Percentiles rank a stretch among this genome's conserved stretches.
phyloP scores from a whole-genome alignment of 2,329 filamentous ascomycete genomes.

The Fonsecaea nubica region DNA sequence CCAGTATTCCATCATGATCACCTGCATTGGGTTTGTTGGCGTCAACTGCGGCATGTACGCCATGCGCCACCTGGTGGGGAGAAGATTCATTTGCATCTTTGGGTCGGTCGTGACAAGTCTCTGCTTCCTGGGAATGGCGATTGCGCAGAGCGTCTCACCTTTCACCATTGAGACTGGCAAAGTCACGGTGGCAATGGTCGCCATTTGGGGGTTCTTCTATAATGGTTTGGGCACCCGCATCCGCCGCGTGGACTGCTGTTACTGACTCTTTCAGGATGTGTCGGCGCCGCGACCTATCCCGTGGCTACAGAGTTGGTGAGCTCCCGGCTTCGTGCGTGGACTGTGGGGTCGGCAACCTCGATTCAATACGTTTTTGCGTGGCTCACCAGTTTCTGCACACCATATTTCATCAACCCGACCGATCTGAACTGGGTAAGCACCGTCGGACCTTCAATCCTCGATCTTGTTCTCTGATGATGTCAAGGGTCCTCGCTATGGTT shows the following conservation, averaged over 20 bases:
- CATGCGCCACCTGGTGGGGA: conserved; percentile 58
- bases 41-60: conserved; percentile 58
- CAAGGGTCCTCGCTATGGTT: conserved; percentile 14
- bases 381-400: conserved; percentile 48
- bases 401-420: conserved; percentile 50
- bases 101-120: conserved; percentile 54
- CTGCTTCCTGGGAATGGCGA: conserved; percentile 56
- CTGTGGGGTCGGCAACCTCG: conserved; percentile 45
- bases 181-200: conserved; percentile 45
- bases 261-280: conserved; percentile 36
- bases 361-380: conserved; percentile 48
- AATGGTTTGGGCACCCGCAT: conserved; percentile 31
- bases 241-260: not conserved
- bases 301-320: conserved; percentile 42
- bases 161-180: conserved; percentile 38
- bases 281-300: conserved; percentile 45
- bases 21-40: conserved; percentile 57
- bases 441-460: not conserved
- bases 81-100: conserved; percentile 56
- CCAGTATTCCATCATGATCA: conserved; percentile 58
- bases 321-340: conserved; percentile 47
- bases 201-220: conserved; percentile 47
- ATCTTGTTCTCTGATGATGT: not conserved
- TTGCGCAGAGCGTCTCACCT: conserved; percentile 43
- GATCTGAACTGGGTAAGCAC: conserved; percentile 46